These are phyloP conservation scores for Lagerstroemia speciosa DNA, from an alignment of 345 rosid genomes.

Conservation along the genomic window DNA sequence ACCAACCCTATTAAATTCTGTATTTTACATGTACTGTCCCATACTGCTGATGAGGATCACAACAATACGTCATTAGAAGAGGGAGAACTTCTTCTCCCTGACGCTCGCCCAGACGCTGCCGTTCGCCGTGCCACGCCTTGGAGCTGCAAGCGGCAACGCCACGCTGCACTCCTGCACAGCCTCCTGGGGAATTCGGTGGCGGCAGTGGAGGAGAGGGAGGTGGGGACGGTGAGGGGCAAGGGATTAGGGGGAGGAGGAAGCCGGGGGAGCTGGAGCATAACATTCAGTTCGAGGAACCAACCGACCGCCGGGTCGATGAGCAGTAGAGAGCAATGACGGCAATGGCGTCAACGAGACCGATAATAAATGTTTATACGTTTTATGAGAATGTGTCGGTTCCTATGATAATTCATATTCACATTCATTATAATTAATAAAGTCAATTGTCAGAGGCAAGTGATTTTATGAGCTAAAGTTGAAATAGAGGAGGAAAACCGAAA, in stretches of 20 bases:
- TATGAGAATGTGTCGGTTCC: no score
- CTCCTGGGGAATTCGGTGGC: constrained; percentile 36
- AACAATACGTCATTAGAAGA: constrained; percentile 88
- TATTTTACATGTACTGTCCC: no score
- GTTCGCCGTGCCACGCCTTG: constrained; percentile 17
- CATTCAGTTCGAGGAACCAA: no score
- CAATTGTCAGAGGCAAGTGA: neutral
- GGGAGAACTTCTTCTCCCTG: constrained; percentile 67
- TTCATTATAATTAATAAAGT: no score
- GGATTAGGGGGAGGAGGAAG: constrained; percentile 32
- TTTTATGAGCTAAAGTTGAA: neutral
- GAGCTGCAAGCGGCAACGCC: constrained; percentile 14
- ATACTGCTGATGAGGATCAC: no score
- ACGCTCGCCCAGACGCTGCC: constrained; percentile 43
- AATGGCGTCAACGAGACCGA: no score
- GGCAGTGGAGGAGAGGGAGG: constrained; percentile 32
- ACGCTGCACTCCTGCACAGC: no score
- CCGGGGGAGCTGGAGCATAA: constrained; percentile 23
- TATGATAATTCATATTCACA: no score
- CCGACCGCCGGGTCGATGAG: no score
- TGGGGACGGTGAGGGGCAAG: constrained; percentile 14
- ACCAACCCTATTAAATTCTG: no score
- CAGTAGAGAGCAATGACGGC: neutral
- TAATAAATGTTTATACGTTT: no score
- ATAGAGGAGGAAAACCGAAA: neutral